Conservation (phyloP, 2,329 filamentous ascomycete species). For the Talaromyces rugulosus region DNA sequence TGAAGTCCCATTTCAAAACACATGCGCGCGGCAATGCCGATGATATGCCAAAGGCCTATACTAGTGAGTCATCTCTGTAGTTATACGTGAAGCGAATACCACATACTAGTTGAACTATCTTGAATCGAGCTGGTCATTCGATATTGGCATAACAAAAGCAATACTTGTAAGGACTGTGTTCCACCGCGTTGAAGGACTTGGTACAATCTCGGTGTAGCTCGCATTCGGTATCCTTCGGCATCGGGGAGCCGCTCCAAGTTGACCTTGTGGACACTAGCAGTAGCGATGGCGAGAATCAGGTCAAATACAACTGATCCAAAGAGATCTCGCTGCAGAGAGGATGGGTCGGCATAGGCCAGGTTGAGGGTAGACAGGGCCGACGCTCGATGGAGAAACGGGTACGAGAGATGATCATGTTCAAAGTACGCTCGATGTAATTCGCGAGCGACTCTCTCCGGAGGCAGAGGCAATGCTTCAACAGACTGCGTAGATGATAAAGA, state of each 20-base stretch:
- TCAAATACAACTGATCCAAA: slow-evolving; percentile 41
- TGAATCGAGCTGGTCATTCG: slow-evolving; percentile 38
- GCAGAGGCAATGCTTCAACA: slow-evolving; percentile 20
- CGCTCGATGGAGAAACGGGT: slow-evolving; percentile 37
- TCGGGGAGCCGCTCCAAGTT: slow-evolving; percentile 43
- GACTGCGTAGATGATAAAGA: slow-evolving; percentile 10
- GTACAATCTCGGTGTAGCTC: slow-evolving; percentile 35
- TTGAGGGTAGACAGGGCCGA: slow-evolving; percentile 17
- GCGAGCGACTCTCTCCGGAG: slow-evolving; percentile 31
- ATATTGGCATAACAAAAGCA: slow-evolving; percentile 43
- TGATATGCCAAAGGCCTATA: slow-evolving; percentile 41
- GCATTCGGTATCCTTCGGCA: slow-evolving; percentile 39
- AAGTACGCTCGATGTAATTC: slow-evolving; percentile 40
- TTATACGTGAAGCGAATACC: neutral
- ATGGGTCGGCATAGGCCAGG: slow-evolving; percentile 18
- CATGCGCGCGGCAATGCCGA: slow-evolving; percentile 40
- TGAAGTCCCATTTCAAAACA: slow-evolving; percentile 42
- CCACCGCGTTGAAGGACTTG: slow-evolving; percentile 35
- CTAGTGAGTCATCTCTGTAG: neutral
- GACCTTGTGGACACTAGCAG: slow-evolving; percentile 41
- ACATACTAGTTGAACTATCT: slow-evolving; percentile 29
- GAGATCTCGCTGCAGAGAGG: slow-evolving; percentile 19
- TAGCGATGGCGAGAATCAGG: slow-evolving; percentile 44
- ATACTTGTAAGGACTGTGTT: slow-evolving; percentile 37
- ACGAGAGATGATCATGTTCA: slow-evolving; percentile 42